Percentiles rank a stretch among this genome's conserved stretches.
phyloP scores from a whole-genome alignment of 768 basidiomycete genomes.

The Ramaria sp. region DNA sequence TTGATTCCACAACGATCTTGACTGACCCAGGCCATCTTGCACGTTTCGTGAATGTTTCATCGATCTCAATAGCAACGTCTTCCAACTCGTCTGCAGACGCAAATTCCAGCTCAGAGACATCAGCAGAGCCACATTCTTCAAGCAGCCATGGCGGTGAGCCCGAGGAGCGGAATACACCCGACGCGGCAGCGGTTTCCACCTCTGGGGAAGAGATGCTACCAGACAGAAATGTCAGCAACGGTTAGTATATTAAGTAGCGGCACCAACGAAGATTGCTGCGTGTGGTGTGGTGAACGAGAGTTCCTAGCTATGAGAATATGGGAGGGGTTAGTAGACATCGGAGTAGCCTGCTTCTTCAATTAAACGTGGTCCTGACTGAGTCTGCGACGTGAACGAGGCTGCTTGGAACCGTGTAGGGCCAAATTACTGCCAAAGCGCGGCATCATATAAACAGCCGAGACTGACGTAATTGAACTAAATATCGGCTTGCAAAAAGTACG shows the following conservation, averaged over 20 bases:
- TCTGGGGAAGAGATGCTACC: slow-evolving; percentile 19
- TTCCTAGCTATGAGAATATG: slow-evolving; percentile 85
- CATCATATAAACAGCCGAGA: no score
- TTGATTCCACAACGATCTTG: slow-evolving; percentile 81
- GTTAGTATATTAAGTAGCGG: neutral
- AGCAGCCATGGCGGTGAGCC: slow-evolving; percentile 73
- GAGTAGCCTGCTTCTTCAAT: neutral
- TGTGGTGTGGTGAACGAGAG: slow-evolving; percentile 60
- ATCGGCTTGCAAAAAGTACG: neutral
- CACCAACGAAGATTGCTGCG: slow-evolving; percentile 5
- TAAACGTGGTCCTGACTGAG: neutral
- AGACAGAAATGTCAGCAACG: slow-evolving; percentile 33
- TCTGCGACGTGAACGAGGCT: no score
- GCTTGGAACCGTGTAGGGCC: no score
- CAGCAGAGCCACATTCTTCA: slow-evolving; percentile 57
- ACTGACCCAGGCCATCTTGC: slow-evolving; percentile 72
- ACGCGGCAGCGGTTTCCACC: slow-evolving; percentile 74
- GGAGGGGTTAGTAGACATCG: slow-evolving; percentile 66
- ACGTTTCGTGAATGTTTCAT: slow-evolving; percentile 65
- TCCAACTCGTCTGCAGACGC: slow-evolving; percentile 57
- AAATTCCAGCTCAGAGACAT: slow-evolving; percentile 41
- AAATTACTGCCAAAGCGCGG: no score
- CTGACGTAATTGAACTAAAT: neutral
- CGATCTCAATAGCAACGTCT: slow-evolving; percentile 59
- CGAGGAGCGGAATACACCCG: slow-evolving; percentile 74